A percentile compares a stretch with the other conserved stretches of the same genome.
Conservation (phyloP, 2,329 filamentous ascomycete species). For the Pestalotiopsis sp. region DNA sequence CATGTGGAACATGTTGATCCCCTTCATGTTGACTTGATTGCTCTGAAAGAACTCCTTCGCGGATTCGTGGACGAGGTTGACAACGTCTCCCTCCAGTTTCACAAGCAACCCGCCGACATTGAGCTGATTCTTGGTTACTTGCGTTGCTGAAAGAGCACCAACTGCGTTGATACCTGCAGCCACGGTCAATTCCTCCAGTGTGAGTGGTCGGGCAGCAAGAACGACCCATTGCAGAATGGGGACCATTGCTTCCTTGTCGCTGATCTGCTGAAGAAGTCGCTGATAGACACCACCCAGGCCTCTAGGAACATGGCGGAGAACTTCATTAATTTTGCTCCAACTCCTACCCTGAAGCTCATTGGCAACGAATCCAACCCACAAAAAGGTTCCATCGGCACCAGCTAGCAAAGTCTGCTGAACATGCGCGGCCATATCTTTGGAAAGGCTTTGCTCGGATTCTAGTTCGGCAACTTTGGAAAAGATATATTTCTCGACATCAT, state of each 20-base stretch:
- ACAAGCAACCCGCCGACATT: constrained; percentile 5
- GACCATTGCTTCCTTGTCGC: constrained; percentile 20
- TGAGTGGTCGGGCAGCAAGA: constrained; percentile 24
- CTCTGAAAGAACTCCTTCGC: constrained; percentile 24
- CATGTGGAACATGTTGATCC: constrained; percentile 26
- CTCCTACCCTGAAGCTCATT: constrained; percentile 18
- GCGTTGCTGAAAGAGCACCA: background rate
- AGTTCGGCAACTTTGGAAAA: constrained; percentile 20
- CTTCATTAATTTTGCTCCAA: constrained; percentile 18
- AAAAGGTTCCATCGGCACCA: constrained; percentile 23
- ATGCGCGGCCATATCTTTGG: constrained; percentile 14
- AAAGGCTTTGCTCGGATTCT: constrained; percentile 18
- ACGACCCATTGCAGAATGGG: constrained; percentile 25
- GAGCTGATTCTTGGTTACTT: constrained; percentile 5
- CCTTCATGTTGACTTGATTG: constrained; percentile 23
- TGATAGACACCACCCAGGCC: constrained; percentile 23
- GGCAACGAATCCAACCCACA: constrained; percentile 9
- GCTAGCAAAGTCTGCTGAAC: constrained; percentile 20
- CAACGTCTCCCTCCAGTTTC: constrained; percentile 8
- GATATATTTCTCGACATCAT: constrained; percentile 22
- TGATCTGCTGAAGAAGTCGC: constrained; percentile 21
- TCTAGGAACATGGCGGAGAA: constrained; percentile 21
- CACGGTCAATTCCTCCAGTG: constrained; percentile 22
- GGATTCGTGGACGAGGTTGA: constrained; percentile 24
- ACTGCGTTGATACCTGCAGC: constrained; percentile 15